phyloP scores from a whole-genome alignment of 495 filamentous ascomycete species.

The Annulohypoxylon nitens region DNA sequence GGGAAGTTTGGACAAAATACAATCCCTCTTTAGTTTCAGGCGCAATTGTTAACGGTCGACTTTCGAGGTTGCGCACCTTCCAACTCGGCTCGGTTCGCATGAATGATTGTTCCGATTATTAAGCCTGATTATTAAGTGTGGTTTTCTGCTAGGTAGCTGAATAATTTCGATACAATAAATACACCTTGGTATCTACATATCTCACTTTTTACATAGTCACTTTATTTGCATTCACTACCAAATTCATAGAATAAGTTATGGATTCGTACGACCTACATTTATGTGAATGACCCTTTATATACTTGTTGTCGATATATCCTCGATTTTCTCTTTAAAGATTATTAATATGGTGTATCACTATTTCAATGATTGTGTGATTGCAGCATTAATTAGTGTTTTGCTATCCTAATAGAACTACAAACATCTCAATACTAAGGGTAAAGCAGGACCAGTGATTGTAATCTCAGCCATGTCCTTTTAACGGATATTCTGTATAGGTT shows the following conservation, averaged over 20 bases:
- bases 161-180: too few species aligned
- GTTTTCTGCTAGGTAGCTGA: too few species aligned
- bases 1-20: slow-evolving; percentile 8
- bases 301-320: background rate
- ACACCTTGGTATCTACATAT: background rate
- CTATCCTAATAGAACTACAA: background rate
- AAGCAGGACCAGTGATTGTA: too few species aligned
- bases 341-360: background rate
- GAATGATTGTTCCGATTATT: slow-evolving; percentile 18
- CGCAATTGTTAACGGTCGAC: slow-evolving; percentile 10
- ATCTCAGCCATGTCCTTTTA: background rate
- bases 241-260: too few species aligned
- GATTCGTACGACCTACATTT: background rate
- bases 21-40: slow-evolving; percentile 16
- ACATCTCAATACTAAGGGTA: background rate
- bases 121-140: background rate
- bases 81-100: slow-evolving; percentile 20
- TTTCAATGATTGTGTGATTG: background rate
- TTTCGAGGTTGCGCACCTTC: slow-evolving; percentile 11
- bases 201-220: background rate
- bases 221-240: too few species aligned
- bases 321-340: background rate
- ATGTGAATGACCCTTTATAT: background rate
- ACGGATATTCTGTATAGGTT: background rate
- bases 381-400: background rate